A percentile compares a stretch with the other conserved stretches of the same genome.
Evolutionary conservation across 1,284 basidiomycete species (phyloP).

Genomic region (Singerocomus inundabilis): DNA sequence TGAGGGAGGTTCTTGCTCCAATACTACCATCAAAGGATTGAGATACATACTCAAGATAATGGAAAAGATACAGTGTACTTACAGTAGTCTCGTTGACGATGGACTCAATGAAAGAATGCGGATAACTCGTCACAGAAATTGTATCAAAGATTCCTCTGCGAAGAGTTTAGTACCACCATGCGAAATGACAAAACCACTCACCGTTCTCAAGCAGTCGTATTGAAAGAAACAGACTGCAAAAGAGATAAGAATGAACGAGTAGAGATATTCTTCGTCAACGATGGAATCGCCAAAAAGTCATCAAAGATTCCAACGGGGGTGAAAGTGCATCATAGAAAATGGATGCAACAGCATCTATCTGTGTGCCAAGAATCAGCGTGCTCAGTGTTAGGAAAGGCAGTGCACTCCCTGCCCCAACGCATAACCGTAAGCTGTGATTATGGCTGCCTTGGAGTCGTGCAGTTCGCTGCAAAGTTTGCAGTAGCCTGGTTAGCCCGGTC

Average conservation of each 20-base stretch:
- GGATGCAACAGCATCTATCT: slow-evolving; percentile 37
- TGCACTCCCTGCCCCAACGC: slow-evolving; percentile 12
- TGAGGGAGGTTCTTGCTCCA: slow-evolving; percentile 1
- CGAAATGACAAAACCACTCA: background rate
- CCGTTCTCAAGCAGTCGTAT: slow-evolving; percentile 9
- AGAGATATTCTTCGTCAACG: slow-evolving; percentile 28
- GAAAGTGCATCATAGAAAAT: slow-evolving; percentile 49
- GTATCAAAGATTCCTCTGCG: slow-evolving; percentile 13
- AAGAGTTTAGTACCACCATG: background rate
- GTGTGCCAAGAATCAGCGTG: background rate
- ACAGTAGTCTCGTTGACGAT: slow-evolving; percentile 14
- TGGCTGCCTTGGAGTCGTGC: slow-evolving; percentile 52
- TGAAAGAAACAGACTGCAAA: slow-evolving; percentile 6
- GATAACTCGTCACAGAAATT: slow-evolving; percentile 6
- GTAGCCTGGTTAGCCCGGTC: slow-evolving; percentile 2
- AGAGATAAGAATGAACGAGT: slow-evolving; percentile 37
- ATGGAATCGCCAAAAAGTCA: slow-evolving; percentile 36
- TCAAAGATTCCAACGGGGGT: slow-evolving; percentile 48
- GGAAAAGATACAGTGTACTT: background rate
- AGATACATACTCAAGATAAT: background rate
- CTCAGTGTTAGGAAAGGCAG: background rate
- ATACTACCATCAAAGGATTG: background rate
- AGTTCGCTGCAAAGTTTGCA: slow-evolving; percentile 36
- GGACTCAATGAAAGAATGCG: slow-evolving; percentile 2
- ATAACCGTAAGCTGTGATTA: slow-evolving; percentile 45